A percentile compares a stretch with the other conserved stretches of the same genome.
Evolutionary conservation across 768 basidiomycete species (phyloP).

Genomic region (Serpula lacrymans): DNA sequence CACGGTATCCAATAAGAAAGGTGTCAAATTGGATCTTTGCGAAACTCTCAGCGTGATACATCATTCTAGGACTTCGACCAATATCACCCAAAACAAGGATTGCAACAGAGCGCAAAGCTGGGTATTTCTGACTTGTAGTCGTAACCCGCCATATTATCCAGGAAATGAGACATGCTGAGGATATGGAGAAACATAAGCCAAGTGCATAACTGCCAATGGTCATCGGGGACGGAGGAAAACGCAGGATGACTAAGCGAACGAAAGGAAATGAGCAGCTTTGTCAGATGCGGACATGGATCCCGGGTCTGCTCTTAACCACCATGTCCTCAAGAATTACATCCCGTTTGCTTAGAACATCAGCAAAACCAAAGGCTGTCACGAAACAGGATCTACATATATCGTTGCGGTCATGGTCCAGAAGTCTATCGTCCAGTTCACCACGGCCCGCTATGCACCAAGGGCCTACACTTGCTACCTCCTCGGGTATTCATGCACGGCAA

Average conservation of each 20-base stretch:
- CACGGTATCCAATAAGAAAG: conserved; percentile 81
- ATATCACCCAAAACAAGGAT: conserved; percentile 95
- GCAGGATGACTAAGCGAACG: conserved; percentile 17
- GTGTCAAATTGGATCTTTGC: conserved; percentile 76
- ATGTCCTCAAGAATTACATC: conserved; percentile 17
- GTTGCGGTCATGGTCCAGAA: conserved; percentile 18
- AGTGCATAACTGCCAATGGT: background rate
- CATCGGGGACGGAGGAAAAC: too few species aligned
- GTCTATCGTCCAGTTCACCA: conserved; percentile 18
- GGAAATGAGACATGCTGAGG: too few species aligned
- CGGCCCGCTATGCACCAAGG: conserved; percentile 25
- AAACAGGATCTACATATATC: conserved; percentile 9
- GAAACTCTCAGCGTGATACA: conserved; percentile 97
- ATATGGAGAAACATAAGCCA: conserved; percentile 20
- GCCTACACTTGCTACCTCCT: conserved; percentile 31
- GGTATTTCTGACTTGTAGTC: conserved; percentile 11
- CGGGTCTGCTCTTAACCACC: background rate
- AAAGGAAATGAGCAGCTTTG: conserved; percentile 3
- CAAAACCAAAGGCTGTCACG: conserved; percentile 1
- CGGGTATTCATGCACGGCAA: conserved; percentile 16
- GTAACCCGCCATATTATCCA: too few species aligned
- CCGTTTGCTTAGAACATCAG: conserved; percentile 12
- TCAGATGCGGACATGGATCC: too few species aligned
- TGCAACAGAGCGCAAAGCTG: conserved; percentile 65
- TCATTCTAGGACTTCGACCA: conserved; percentile 95